Evolutionary conservation across 192 early-diverging fungal genomes (phyloP).

Genomic region (Backusella luteola): DNA sequence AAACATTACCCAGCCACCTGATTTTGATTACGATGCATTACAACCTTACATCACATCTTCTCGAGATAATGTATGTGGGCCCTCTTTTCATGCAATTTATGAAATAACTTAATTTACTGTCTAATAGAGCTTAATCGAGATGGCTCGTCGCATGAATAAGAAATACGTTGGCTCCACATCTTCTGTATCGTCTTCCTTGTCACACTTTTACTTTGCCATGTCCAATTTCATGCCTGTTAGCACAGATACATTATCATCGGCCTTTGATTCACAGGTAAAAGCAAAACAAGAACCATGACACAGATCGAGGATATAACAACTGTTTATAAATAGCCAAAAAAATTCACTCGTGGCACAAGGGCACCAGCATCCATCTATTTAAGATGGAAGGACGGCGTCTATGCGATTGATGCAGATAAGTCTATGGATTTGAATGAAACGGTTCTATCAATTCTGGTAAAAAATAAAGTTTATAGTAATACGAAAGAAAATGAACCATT

Average conservation of each 20-base stretch:
- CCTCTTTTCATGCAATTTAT: neutral
- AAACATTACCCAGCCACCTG: slow-evolving; percentile 70
- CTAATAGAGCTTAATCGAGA: slow-evolving; percentile 38
- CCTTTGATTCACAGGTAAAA: slow-evolving; percentile 55
- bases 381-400: slow-evolving; percentile 67
- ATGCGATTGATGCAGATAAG: slow-evolving; percentile 87
- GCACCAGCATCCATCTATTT: slow-evolving; percentile 71
- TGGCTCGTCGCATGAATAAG: slow-evolving; percentile 47
- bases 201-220: slow-evolving; percentile 75
- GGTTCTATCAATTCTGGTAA: slow-evolving; percentile 70
- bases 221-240: slow-evolving; percentile 64
- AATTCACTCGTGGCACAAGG: slow-evolving; percentile 63
- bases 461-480: neutral
- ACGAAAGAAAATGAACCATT: neutral
- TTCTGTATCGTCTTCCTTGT: slow-evolving; percentile 73
- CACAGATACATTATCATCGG: slow-evolving; percentile 55
- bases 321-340: slow-evolving; percentile 33
- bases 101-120: neutral
- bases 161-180: slow-evolving; percentile 88
- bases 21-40: slow-evolving; percentile 81
- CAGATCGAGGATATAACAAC: too few relatives aligned
- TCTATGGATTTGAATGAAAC: slow-evolving; percentile 64
- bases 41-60: slow-evolving; percentile 83
- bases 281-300: slow-evolving; percentile 20
- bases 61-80: slow-evolving; percentile 49